phyloP scores from a whole-genome alignment of 352 stramenopile genomes.

The Pythium myriotylum region DNA sequence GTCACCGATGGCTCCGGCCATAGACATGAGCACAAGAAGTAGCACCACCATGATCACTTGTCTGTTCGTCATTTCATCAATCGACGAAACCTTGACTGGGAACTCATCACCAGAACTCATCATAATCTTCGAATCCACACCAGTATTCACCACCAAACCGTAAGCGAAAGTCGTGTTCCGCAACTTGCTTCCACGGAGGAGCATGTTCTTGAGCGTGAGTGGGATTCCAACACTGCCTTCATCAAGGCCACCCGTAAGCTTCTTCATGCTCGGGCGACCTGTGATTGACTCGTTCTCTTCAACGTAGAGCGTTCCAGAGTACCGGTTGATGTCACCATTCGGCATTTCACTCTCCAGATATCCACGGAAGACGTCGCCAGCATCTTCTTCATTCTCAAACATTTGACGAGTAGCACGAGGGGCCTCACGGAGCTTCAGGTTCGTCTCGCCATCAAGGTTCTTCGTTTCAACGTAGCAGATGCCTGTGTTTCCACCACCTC shows the following conservation, averaged over 20 bases:
- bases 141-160: constrained; percentile 93
- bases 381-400: constrained; percentile 71
- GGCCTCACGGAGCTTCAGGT: constrained; percentile 83
- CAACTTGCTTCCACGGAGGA: constrained; percentile 89
- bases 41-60: constrained; percentile 84
- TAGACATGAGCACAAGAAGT: constrained; percentile 69
- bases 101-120: constrained; percentile 87
- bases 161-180: constrained; percentile 90
- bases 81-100: constrained; percentile 80
- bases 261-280: constrained; percentile 11
- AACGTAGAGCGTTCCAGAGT: constrained; percentile 72
- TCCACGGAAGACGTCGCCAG: constrained; percentile 61
- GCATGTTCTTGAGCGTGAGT: constrained; percentile 86
- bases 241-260: constrained; percentile 6
- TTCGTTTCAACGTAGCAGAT: constrained; percentile 91
- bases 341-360: constrained; percentile 82
- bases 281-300: constrained; percentile 42
- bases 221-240: constrained; percentile 41
- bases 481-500: constrained; percentile 64
- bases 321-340: constrained; percentile 82
- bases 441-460: constrained; percentile 87
- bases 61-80: constrained; percentile 87
- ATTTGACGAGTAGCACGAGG: constrained; percentile 55
- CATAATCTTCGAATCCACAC: constrained; percentile 92
- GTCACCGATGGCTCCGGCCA: constrained; percentile 67